Conservation (phyloP, 2,329 filamentous ascomycete genomes). For the Aspergillus pseudonomiae region DNA sequence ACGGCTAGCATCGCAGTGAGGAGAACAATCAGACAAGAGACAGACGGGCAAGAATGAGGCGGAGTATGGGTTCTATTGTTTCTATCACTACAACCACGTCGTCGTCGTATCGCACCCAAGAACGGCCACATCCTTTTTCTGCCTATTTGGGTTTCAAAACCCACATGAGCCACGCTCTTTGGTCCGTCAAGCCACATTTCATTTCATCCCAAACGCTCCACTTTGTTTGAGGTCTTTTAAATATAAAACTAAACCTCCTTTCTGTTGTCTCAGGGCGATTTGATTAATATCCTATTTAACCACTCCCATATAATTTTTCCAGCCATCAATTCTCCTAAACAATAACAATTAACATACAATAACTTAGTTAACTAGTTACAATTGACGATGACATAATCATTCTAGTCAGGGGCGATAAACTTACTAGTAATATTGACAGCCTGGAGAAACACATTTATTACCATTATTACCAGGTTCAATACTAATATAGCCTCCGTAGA, state of each 20-base stretch:
- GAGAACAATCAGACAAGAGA: not conserved
- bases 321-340: too few species aligned
- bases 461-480: too few species aligned
- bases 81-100: slow-evolving; percentile 10
- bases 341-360: too few species aligned
- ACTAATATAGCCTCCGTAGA: too few species aligned
- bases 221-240: not conserved
- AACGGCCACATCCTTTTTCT: slow-evolving; percentile 14
- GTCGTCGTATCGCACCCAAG: slow-evolving; percentile 13
- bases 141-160: slow-evolving; percentile 16
- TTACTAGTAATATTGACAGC: too few species aligned
- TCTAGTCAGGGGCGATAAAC: not conserved
- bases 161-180: slow-evolving; percentile 18
- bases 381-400: not conserved
- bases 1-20: slow-evolving; percentile 23
- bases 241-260: not conserved
- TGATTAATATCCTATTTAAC: too few species aligned
- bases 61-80: slow-evolving; percentile 5
- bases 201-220: not conserved
- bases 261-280: not conserved
- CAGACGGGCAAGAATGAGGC: slow-evolving; percentile 1
- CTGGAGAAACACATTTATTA: not conserved
- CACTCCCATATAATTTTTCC: too few species aligned
- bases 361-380: too few species aligned
- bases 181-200: slow-evolving; percentile 7